These are phyloP conservation scores for Aspergillus chevalieri DNA, from an alignment of 2,329 filamentous ascomycete species.

Conservation along the genomic window DNA sequence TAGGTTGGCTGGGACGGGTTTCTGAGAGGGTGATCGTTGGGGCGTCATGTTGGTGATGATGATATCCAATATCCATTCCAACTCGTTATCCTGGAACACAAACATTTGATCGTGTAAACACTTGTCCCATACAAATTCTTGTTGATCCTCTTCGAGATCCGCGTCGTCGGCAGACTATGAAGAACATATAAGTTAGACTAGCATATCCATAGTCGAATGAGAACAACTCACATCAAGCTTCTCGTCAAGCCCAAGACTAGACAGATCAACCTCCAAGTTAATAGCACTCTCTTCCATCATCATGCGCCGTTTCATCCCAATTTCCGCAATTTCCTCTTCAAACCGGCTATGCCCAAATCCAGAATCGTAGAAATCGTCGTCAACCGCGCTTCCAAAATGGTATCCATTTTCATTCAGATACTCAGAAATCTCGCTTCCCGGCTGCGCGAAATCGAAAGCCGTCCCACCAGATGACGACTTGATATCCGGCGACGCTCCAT, in stretches of 20 bases:
- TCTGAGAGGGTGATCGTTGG: conserved; percentile 90
- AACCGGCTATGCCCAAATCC: conserved; percentile 91
- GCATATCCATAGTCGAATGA: conserved; percentile 1
- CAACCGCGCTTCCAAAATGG: conserved; percentile 42
- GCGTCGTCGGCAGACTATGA: conserved; percentile 64
- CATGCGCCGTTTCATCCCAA: conserved; percentile 78
- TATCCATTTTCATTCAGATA: conserved; percentile 95
- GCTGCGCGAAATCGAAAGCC: conserved; percentile 90
- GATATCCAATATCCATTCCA: conserved; percentile 87
- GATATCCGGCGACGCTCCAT: conserved; percentile 89
- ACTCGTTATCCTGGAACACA: conserved; percentile 91
- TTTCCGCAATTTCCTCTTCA: conserved; percentile 95
- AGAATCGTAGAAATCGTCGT: conserved; percentile 86
- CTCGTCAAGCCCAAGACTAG: conserved; percentile 92
- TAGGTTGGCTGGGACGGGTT: conserved; percentile 94
- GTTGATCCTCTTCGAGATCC: conserved; percentile 79
- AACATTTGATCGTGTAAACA: conserved; percentile 99
- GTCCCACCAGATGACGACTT: conserved; percentile 91
- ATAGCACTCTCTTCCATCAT: conserved; percentile 99
- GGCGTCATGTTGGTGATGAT: conserved; percentile 98
- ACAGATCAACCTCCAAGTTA: conserved; percentile 91
- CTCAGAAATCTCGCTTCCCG: conserved; percentile 92
- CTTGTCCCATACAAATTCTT: conserved; percentile 92
- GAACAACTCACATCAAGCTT: conserved; percentile 68
- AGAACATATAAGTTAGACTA: conserved; percentile 3